Base-by-base conservation (phyloP, 192 early-diverging fungal species). In the Rhizophagus prolifer region DNA sequence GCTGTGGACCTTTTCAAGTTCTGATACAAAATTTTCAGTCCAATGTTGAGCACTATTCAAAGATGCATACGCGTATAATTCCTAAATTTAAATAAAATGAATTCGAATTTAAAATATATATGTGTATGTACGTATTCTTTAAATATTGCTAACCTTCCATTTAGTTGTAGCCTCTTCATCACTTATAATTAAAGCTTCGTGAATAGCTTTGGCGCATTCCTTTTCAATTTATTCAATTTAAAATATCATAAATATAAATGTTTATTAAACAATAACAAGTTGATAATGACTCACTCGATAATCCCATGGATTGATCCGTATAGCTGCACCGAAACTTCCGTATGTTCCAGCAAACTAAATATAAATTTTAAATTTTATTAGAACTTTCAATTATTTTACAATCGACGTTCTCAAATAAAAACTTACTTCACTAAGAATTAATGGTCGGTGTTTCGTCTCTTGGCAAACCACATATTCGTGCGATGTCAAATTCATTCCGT, bases 281-380 rank as follows among this genome's bases (percentile, higher is more conserved):
- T 6, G 16, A 78, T 25, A 31, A 28, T 10, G 25, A 64, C 44
- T 70, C 79, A 81, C 80, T 14, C 76, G 72, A 60, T 92, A 94
- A 82, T 99, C 95, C 96, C 96, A 98, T 23, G 97, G 97, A 81
- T 99, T 99, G n/a, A 99, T 93, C 16, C 94, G 85, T 25, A 95
- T 81, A 44, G 88, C 90, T 25, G 93, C 94, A 58, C 93, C 92
- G 34, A 97, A 89, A 14, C 92, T 91, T 61, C 96, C 96, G 70
- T 95, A 95, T 0, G 96, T 97, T 44, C 97, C 97, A 25, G 96
- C 94, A 88, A 99, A 99, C 88, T 86, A 74, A 14, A 12, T n/a
- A 25, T 46, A 36, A 50, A 21, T 54, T 54, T 54, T 21, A 54
- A 54, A 19, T 54, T 19, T 14, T n/a, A 54, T 30, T 41, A 16